phyloP scores from a whole-genome alignment of 495 filamentous ascomycete genomes.

The Venustampulla echinocandica region DNA sequence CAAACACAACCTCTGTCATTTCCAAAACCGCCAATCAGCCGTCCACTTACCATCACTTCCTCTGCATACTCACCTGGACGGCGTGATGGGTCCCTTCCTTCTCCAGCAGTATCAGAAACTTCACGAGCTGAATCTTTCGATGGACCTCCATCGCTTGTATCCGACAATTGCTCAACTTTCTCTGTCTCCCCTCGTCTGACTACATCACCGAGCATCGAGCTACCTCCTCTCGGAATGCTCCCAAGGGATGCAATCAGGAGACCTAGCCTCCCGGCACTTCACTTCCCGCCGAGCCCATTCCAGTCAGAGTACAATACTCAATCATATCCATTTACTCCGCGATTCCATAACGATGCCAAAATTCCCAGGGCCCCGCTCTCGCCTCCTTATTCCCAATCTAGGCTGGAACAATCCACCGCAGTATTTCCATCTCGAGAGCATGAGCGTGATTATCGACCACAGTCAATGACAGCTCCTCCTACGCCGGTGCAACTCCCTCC shows the following conservation, averaged over 20 bases:
- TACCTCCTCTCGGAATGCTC: conserved; percentile 17
- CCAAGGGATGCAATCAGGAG: conserved; percentile 7
- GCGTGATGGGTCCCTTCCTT: conserved; percentile 57
- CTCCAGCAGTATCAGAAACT: conserved; percentile 54
- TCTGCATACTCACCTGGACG: conserved; percentile 31
- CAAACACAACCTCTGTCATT: conserved; percentile 15
- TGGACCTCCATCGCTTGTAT: conserved; percentile 62
- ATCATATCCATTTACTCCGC: conserved; percentile 4
- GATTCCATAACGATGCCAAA: conserved; percentile 12
- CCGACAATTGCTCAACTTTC: conserved; percentile 58
- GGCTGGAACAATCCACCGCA: not conserved
- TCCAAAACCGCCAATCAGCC: conserved; percentile 9
- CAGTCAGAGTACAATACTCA: conserved; percentile 14
- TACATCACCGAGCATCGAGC: conserved; percentile 23
- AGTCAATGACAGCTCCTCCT: conserved; percentile 15
- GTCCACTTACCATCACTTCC: conserved; percentile 29
- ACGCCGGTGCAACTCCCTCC: conserved; percentile 21
- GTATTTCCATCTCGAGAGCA: conserved; percentile 6
- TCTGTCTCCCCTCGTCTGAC: conserved; percentile 43
- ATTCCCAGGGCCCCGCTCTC: not conserved
- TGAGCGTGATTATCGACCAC: conserved; percentile 8
- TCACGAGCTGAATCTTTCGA: conserved; percentile 52
- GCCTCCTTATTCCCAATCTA: not conserved
- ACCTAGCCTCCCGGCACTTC: conserved; percentile 16
- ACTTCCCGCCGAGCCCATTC: conserved; percentile 12